Base-by-base conservation (phyloP, 805 yeast species). In the Pichia pseudocactophila region DNA sequence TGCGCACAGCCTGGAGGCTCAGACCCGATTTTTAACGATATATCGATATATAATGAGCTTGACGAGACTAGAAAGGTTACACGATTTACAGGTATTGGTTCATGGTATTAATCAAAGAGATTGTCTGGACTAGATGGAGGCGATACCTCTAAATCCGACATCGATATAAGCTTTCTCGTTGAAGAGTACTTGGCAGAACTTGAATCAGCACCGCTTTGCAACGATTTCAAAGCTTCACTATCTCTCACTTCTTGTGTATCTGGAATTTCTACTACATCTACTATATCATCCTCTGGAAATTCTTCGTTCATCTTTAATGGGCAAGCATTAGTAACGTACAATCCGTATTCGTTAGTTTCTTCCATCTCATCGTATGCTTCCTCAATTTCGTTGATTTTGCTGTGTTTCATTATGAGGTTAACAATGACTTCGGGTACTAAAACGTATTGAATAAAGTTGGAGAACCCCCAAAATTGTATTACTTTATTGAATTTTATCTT, bases 381-480 rank as follows among this genome's bases (percentile, higher is more conserved):
- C 2, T 62, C 69, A 13, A 69, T 49, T n/a, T 58, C 51, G 3
- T 56, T 38, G 12, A 30, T 65, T 44, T 2, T 50, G 42, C 57
- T 66, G 50, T 78, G 81, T 3, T 70, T 68, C 54, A 68, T 65
- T 7, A 74, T 70, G 17, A 79, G 51, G 26, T 76, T 59, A 7
- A 75, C 59, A 4, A 78, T 66, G 6, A 82, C 56, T 50, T 82
- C 89, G 22, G 82, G 79, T 7, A 84, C 78, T 19, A 82, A 56
- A 2, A 81, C 78, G 51, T 74, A 77, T 15, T 73, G 66, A 3
- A 71, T 59, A 53, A 80, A 82, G 41, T 73, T 72, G 18, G 68
- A 66, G 1, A 65, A 50, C 2, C 82, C 74, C 85, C 87, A 81
- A 64, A 78, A 82, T 36, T 63, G 59, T 7, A 81, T 57, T 1